Base-by-base conservation (phyloP, 2,329 filamentous ascomycete species). In the Xylariaceae sp. region DNA sequence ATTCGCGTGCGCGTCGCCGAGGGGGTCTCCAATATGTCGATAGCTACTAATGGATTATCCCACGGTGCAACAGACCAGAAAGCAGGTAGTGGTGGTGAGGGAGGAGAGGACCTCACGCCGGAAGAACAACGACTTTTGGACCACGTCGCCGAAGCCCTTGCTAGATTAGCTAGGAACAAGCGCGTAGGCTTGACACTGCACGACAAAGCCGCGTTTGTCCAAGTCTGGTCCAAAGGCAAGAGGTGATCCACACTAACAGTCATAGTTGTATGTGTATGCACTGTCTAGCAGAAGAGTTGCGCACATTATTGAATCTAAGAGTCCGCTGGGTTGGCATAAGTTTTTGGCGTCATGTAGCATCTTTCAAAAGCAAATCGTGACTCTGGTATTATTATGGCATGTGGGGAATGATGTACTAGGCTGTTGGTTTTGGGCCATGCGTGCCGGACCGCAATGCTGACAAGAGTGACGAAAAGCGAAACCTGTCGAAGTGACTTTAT, bases 1-100 rank as follows among this genome's bases (percentile, higher is more conserved):
- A 94, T 99, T 67, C 87, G 92, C 21, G 94, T 98, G 11, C 86
- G 95, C 46, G 93, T 99, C 53, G 95, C 92, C 0, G 90, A 94
- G 69, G 84, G 84, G 1, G 83, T 93, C 45, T 74, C 76, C 63
- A 87, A 87, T 58, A 79, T 79, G 1, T 71, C 71, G 14, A 67
- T 73, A 3, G 67, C 67, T 45, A 71, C 70, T 9, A 76, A 78
- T 11, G 76, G 74, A 6, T 19, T 50, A 56, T 49, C 43, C 51
- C 16, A 65, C 3, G 64, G 66, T 33, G 66, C 62, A 2, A 59
- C 69, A 16, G 50, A 52, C 0, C 51, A 19, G 19, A 63, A 64
- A 5, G 69, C 73, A 1, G 65, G 72, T 17, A 67, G 64, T 17
- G 71, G 72, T 8, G 66, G 65, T 3, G 67, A 63, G 1, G 46